Percentiles rank a stretch among this genome's conserved stretches.
These are phyloP conservation scores for Apiotrichum sp. DNA, from an alignment of 1,284 basidiomycete genomes.

Conservation along the genomic window DNA sequence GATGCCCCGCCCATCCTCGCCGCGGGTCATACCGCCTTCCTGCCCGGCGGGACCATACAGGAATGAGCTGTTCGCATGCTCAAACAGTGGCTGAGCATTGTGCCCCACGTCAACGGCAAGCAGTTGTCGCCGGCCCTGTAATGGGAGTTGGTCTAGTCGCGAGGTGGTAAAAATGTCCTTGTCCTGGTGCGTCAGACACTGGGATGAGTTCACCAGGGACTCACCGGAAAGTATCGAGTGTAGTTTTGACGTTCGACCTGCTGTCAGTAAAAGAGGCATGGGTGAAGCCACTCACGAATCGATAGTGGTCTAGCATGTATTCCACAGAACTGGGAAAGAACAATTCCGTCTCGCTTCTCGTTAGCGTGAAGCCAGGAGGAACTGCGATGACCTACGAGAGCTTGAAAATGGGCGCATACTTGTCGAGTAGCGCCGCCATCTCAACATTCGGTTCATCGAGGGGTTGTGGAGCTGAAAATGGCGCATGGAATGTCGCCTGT, in stretches of 20 bases:
- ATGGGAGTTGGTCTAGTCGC: conserved; percentile 23
- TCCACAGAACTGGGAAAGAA: conserved; percentile 41
- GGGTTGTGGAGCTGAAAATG: background rate
- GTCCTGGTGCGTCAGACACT: conserved; percentile 15
- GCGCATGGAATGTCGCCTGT: background rate
- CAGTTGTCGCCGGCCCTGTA: conserved; percentile 14
- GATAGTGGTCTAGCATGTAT: conserved; percentile 42
- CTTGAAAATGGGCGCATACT: conserved; percentile 41
- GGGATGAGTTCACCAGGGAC: background rate
- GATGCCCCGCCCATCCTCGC: conserved; percentile 23
- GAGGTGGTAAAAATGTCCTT: conserved; percentile 16
- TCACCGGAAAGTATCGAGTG: conserved; percentile 2
- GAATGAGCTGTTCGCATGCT: conserved; percentile 24
- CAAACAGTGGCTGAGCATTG: conserved; percentile 36
- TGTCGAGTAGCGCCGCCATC: conserved; percentile 31
- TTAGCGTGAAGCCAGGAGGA: background rate
- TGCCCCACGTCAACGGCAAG: conserved; percentile 29
- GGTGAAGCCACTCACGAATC: conserved; percentile 7
- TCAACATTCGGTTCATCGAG: background rate
- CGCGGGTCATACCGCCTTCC: conserved; percentile 16
- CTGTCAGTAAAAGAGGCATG: conserved; percentile 5
- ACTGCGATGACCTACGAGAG: conserved; percentile 25
- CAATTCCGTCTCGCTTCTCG: conserved; percentile 25
- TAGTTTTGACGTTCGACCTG: conserved; percentile 22
- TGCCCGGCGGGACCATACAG: conserved; percentile 34